These are phyloP conservation scores for Beta corolliflora DNA, from an alignment of 179 eudicot genomes.

Conservation along the genomic window DNA sequence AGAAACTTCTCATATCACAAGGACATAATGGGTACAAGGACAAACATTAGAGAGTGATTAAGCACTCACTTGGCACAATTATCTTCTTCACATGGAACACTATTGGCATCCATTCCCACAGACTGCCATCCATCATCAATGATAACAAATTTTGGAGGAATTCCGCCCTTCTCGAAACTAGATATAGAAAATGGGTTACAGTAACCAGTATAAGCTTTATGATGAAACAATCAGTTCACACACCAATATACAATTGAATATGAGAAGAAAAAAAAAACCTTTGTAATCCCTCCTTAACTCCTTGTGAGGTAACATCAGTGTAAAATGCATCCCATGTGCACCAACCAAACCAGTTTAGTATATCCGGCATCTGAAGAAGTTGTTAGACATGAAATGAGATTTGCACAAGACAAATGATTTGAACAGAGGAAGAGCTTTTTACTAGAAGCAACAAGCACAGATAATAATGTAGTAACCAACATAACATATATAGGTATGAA, in stretches of 20 bases:
- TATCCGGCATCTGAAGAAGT: constrained; percentile 69
- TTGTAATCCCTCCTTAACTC: constrained; percentile 63
- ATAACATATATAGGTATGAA: too few species aligned
- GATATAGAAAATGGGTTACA: constrained; percentile 11
- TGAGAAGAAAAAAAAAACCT: constrained; percentile 37
- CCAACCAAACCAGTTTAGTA: constrained; percentile 93
- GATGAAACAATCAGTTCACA: too few species aligned
- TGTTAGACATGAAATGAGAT: background rate
- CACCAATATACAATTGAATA: too few species aligned
- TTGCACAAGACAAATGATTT: background rate
- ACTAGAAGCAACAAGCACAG: background rate
- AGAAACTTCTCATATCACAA: background rate
- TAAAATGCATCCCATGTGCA: constrained; percentile 96
- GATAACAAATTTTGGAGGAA: constrained; percentile 70
- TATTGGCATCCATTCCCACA: constrained; percentile 64
- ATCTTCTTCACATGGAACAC: constrained; percentile 46
- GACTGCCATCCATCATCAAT: constrained; percentile 94
- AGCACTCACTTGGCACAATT: constrained; percentile 67
- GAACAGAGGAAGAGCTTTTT: too few species aligned
- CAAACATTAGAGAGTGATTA: background rate
- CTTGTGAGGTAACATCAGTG: constrained; percentile 69
- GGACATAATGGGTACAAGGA: background rate
- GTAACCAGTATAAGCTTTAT: background rate
- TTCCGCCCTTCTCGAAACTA: constrained; percentile 73
- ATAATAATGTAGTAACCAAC: background rate